These are phyloP conservation scores for Pelargonium exstipulatum DNA, from an alignment of 441 rosid genomes.

Conservation along the genomic window DNA sequence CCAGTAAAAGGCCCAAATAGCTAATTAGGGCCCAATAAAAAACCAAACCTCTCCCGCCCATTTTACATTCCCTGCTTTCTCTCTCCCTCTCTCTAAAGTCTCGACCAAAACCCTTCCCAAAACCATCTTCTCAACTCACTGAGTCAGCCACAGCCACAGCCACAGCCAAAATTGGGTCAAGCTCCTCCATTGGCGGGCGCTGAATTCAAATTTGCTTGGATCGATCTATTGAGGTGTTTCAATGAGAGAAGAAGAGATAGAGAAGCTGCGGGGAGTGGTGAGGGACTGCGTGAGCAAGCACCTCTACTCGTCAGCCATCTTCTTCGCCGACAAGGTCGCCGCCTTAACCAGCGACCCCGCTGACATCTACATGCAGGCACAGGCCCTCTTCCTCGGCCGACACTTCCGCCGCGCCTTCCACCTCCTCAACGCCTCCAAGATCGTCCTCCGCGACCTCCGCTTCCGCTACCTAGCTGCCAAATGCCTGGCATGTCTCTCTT, in stretches of 20 bases:
- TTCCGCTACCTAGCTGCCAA: constrained; percentile 95
- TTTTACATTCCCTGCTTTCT: too few relatives aligned
- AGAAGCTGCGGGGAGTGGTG: constrained; percentile 86
- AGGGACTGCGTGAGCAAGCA: constrained; percentile 95
- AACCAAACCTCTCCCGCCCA: too few relatives aligned
- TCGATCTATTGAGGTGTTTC: neutral
- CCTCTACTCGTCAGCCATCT: constrained; percentile 84
- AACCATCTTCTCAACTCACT: too few relatives aligned
- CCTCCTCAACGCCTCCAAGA: constrained; percentile 82
- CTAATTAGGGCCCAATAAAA: too few relatives aligned
- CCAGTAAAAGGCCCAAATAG: too few relatives aligned
- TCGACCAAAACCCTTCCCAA: too few relatives aligned
- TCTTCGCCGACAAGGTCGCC: constrained; percentile 91
- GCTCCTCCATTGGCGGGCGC: too few relatives aligned
- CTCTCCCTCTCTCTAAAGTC: neutral
- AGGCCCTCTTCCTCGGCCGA: constrained; percentile 87
- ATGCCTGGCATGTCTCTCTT: constrained; percentile 50
- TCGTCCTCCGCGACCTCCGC: constrained; percentile 85
- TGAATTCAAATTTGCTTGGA: too few relatives aligned
- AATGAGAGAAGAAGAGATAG: constrained; percentile 81
- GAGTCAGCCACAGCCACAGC: too few relatives aligned
- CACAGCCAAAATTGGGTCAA: too few relatives aligned
- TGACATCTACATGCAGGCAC: constrained; percentile 91
- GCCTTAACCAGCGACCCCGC: constrained; percentile 74
- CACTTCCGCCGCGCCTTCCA: constrained; percentile 91